Base-by-base conservation (phyloP, 2,329 filamentous ascomycete genomes). In the Fusarium compactum region DNA sequence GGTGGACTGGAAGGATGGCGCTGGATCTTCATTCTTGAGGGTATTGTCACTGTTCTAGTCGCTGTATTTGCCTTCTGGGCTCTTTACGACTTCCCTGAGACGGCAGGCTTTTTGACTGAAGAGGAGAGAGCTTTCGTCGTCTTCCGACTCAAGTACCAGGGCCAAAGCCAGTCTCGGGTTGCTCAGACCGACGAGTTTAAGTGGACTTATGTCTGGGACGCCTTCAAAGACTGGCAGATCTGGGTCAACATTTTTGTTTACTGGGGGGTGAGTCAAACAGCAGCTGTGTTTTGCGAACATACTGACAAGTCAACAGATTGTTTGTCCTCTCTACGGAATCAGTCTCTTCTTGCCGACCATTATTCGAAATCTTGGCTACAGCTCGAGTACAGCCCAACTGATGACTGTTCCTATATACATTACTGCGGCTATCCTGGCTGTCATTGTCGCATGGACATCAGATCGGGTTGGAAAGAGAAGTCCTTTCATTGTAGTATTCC, bases 151-250 rank as follows among this genome's bases (percentile, higher is more conserved):
- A 90, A 89, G 64, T 86, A 86, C 20, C 93, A 97, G 83, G 81
- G 80, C 46, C 69, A 44, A 53, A 70, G 22, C 0, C 72, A 69
- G 3, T 60, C 70, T 2, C 78, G 76, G 6, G 81, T 85, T 22
- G 91, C 91, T 0, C 86, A 91, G 72, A 88, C 92, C 43, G 93
- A 96, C 71, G 86, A 91, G 51, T 96, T 96, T 78, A 86, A 90
- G 67, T 92, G 91, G 88, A 82, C 84, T 16, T 96, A 95, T 76
- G 88, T 96, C 62, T 90, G 89, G 86, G 85, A 88, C 10, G 90
- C 90, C 3, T 82, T 95, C 47, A 88, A 85, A 40, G 94, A 97
- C 75, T 96, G 92, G 91, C 95, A 97, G 80, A 94, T 93, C 47
- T 86, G 83, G 82, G 79, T 84, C 29, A 85, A 85, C 55, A 81